phyloP scores from a whole-genome alignment of 352 stramenopile species.

The Thalassiosira livingstoniorum region DNA sequence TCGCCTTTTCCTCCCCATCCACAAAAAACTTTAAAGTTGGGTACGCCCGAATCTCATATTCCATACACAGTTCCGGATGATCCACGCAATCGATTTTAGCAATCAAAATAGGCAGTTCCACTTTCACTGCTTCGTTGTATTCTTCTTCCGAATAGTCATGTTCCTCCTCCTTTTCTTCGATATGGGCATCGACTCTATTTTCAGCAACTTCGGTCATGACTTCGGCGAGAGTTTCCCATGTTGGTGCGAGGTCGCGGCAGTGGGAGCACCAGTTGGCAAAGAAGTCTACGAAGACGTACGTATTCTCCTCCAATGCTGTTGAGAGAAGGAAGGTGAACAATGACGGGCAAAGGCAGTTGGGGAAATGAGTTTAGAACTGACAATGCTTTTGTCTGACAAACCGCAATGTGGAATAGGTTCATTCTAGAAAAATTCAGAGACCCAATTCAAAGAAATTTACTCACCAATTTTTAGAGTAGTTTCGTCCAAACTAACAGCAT shows the following conservation, averaged over 20 bases:
- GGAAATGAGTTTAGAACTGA: no score
- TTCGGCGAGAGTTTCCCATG: conserved; percentile 83
- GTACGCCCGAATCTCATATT: conserved; percentile 95
- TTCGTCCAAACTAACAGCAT: conserved; percentile 72
- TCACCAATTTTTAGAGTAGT: conserved; percentile 45
- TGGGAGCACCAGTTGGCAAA: conserved; percentile 82
- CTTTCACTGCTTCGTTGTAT: conserved; percentile 66
- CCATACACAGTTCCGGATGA: conserved; percentile 90
- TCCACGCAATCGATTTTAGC: conserved; percentile 94
- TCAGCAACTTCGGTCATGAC: conserved; percentile 79
- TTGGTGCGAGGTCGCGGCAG: conserved; percentile 81
- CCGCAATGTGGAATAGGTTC: no score
- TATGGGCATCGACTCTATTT: conserved; percentile 48
- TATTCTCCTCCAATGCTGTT: conserved; percentile 66
- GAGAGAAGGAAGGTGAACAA: neutral
- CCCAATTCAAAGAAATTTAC: no score
- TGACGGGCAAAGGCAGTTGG: no score
- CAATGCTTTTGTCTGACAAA: no score
- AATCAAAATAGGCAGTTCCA: conserved; percentile 81
- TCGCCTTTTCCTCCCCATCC: conserved; percentile 89
- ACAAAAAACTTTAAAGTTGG: conserved; percentile 97
- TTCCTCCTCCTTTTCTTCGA: conserved; percentile 45
- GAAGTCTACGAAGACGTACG: conserved; percentile 85
- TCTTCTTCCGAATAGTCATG: conserved; percentile 77
- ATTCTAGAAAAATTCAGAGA: no score